Conservation (phyloP, 192 early-diverging fungal species). For the Chytriomyces hyalinus region DNA sequence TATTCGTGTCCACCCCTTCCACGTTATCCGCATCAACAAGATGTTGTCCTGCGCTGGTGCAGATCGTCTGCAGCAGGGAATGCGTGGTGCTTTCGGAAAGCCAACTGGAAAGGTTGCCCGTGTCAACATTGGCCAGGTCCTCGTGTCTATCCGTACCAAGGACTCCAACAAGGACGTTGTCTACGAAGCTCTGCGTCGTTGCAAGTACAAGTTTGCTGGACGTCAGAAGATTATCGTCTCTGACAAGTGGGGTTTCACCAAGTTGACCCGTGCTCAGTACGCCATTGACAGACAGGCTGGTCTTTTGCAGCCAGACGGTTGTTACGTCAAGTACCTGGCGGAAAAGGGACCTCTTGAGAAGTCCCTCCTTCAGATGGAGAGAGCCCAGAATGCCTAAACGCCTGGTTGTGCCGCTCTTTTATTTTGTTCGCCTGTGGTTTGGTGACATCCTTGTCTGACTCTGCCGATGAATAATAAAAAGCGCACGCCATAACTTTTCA, state of each 20-base stretch:
- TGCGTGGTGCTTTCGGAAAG: constrained; percentile 99
- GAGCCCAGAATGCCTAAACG: constrained; percentile 16
- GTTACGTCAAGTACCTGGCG: constrained; percentile 92
- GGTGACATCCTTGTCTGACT: no score
- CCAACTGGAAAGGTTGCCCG: constrained; percentile 93
- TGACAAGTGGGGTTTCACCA: constrained; percentile 99
- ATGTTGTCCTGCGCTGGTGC: constrained; percentile 99
- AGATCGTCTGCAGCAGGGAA: constrained; percentile 96
- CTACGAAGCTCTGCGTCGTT: constrained; percentile 89
- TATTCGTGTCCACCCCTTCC: constrained; percentile 97
- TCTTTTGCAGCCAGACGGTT: constrained; percentile 88
- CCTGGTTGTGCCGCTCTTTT: background rate
- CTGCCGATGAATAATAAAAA: background rate
- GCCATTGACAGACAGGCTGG: constrained; percentile 74
- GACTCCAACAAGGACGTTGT: constrained; percentile 92
- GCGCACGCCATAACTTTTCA: background rate
- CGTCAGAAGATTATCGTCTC: constrained; percentile 98
- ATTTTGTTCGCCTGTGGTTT: background rate
- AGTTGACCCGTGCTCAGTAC: constrained; percentile 92
- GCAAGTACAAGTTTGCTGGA: constrained; percentile 99
- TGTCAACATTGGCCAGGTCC: constrained; percentile 97
- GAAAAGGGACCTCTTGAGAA: constrained; percentile 77
- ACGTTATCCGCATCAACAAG: constrained; percentile 99
- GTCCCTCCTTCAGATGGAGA: constrained; percentile 41
- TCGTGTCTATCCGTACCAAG: constrained; percentile 95